A percentile compares a stretch with the other conserved stretches of the same genome.
Evolutionary conservation across 768 basidiomycete genomes (phyloP).

Genomic region (Mycena pura): DNA sequence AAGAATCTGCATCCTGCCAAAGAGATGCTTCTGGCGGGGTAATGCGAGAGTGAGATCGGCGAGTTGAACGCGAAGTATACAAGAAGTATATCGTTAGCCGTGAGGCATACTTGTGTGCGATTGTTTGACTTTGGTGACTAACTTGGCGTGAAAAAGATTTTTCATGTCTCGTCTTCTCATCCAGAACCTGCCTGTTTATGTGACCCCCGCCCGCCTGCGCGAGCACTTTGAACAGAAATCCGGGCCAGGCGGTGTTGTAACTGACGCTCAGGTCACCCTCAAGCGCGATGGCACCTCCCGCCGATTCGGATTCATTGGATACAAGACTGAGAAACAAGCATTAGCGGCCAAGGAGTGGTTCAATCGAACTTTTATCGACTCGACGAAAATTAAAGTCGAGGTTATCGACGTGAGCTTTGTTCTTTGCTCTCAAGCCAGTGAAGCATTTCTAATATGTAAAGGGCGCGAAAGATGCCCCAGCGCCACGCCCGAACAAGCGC

Average conservation of each 20-base stretch:
- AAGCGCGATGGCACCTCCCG: conserved; percentile 82
- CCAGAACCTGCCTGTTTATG: conserved; percentile 78
- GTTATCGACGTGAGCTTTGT: conserved; percentile 71
- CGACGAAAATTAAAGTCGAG: conserved; percentile 75
- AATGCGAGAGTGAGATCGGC: too few species aligned
- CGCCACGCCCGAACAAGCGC: conserved; percentile 74
- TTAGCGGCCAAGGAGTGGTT: conserved; percentile 80
- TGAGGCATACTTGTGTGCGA: not conserved
- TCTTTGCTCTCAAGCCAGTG: too few species aligned
- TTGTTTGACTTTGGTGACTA: not conserved
- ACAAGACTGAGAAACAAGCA: conserved; percentile 82
- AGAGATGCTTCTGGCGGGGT: too few species aligned
- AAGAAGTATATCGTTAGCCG: too few species aligned
- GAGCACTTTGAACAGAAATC: conserved; percentile 71
- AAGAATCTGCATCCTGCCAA: too few species aligned
- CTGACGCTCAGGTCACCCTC: conserved; percentile 83
- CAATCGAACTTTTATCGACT: conserved; percentile 83
- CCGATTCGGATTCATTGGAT: conserved; percentile 93
- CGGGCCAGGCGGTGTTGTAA: conserved; percentile 72
- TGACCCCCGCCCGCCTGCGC: conserved; percentile 67
- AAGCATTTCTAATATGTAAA: conserved; percentile 34
- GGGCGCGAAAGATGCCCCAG: conserved; percentile 74
- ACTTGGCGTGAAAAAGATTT: not conserved
- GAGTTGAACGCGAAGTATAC: too few species aligned
- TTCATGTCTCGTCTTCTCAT: conserved; percentile 84